Conservation (phyloP, 2,329 filamentous ascomycete genomes). For the Paramyrothecium roridum region DNA sequence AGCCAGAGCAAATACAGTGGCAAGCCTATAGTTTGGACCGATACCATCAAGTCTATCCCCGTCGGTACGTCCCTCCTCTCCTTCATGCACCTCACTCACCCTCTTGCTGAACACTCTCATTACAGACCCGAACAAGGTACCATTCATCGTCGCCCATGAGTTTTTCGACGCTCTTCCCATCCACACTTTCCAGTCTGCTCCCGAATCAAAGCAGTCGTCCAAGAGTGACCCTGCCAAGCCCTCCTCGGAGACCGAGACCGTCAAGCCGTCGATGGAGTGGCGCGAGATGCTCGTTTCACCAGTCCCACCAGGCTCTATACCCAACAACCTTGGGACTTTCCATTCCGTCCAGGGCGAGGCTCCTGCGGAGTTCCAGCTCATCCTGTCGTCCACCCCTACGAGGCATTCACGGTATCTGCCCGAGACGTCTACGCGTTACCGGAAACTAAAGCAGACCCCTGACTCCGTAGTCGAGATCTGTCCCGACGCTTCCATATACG, state of each 20-base stretch:
- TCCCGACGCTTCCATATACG: conserved; percentile 79
- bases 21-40: conserved; percentile 82
- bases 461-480: conserved; percentile 83
- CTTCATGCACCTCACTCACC: background rate
- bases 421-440: conserved; percentile 76
- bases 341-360: conserved; percentile 46
- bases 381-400: conserved; percentile 70
- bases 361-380: conserved; percentile 83
- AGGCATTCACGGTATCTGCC: conserved; percentile 84
- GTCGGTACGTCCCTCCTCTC: conserved; percentile 43
- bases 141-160: conserved; percentile 94
- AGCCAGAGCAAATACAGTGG: conserved; percentile 73
- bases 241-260: conserved; percentile 34
- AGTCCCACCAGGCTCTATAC: conserved; percentile 53
- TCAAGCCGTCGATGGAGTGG: conserved; percentile 60
- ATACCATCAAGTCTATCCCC: conserved; percentile 82
- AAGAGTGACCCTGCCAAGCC: conserved; percentile 5
- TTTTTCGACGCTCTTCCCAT: conserved; percentile 98
- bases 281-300: conserved; percentile 77
- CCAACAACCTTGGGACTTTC: conserved; percentile 52
- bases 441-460: conserved; percentile 62
- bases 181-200: conserved; percentile 83
- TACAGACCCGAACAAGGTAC: conserved; percentile 64
- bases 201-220: conserved; percentile 19
- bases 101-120: background rate